These are phyloP conservation scores for Corchorus capsularis DNA, from an alignment of 345 rosid species.

Conservation along the genomic window DNA sequence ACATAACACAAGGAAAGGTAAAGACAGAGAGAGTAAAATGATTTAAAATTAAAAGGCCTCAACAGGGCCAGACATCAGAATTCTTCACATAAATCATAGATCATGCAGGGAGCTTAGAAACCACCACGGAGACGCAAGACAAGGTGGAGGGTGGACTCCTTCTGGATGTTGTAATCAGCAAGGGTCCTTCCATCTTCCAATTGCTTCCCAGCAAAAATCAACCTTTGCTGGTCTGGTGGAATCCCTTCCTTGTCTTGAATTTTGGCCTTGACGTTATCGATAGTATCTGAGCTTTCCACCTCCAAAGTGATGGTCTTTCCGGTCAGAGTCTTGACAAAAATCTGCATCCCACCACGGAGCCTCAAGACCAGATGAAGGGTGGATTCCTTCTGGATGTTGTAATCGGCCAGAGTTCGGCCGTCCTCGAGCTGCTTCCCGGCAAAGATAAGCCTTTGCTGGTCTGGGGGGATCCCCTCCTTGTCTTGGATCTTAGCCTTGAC, in stretches of 20 bases:
- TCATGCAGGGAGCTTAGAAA: neutral
- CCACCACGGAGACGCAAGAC: conserved; percentile 45
- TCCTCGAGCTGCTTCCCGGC: conserved; percentile 49
- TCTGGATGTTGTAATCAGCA: conserved; percentile 46
- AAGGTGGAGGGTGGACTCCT: conserved; percentile 44
- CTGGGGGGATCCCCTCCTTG: no score
- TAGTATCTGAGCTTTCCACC: conserved; percentile 40
- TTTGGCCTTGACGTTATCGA: conserved; percentile 40
- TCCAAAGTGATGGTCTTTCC: conserved; percentile 42
- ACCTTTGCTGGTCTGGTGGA: conserved; percentile 43
- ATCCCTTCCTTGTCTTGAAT: conserved; percentile 48
- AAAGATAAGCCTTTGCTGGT: no score
- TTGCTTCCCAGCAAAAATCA: conserved; percentile 45
- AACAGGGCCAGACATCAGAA: conserved; percentile 10
- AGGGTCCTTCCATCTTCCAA: conserved; percentile 41
- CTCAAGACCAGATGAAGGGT: conserved; percentile 45
- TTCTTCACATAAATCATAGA: neutral
- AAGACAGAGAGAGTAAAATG: neutral
- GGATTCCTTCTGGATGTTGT: conserved; percentile 43
- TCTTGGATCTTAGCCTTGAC: no score
- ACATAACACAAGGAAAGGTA: neutral
- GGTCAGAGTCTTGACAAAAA: conserved; percentile 39
- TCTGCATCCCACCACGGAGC: conserved; percentile 53
- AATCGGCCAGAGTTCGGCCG: conserved; percentile 37
- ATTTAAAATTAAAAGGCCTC: conserved; percentile 15